These are phyloP conservation scores for Henckelia pumila DNA, from an alignment of 257 asterid genomes.

Conservation along the genomic window DNA sequence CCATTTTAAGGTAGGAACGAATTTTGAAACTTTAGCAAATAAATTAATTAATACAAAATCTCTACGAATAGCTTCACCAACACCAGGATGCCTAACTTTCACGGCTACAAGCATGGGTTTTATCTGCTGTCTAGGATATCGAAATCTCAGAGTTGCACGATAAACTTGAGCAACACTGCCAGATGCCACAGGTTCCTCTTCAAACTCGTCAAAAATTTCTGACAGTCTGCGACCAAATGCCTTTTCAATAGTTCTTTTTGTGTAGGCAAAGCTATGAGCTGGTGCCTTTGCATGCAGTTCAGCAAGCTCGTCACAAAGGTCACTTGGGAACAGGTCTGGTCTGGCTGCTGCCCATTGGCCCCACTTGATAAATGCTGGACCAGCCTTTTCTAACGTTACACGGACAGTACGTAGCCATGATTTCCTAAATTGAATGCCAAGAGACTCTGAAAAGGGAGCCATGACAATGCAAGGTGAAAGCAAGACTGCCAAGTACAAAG, in stretches of 20 bases:
- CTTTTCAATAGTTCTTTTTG: conserved; percentile 65
- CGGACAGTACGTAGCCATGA: conserved; percentile 66
- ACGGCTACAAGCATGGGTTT: conserved; percentile 84
- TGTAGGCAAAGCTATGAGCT: conserved; percentile 67
- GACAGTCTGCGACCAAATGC: conserved; percentile 73
- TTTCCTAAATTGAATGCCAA: conserved; percentile 65
- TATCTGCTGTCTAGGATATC: conserved; percentile 53
- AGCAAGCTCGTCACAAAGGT: conserved; percentile 69
- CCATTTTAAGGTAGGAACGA: conserved; percentile 76
- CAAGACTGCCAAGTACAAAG: conserved; percentile 55
- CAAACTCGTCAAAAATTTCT: conserved; percentile 73
- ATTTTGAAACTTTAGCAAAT: conserved; percentile 56
- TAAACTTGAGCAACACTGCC: conserved; percentile 91
- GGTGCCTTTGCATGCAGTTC: conserved; percentile 82
- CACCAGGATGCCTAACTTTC: conserved; percentile 93
- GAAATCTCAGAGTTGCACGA: conserved; percentile 64
- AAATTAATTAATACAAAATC: conserved; percentile 65
- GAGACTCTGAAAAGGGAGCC: conserved; percentile 77
- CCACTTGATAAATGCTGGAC: conserved; percentile 95
- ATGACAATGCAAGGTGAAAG: conserved; percentile 71
- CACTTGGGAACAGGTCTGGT: conserved; percentile 81
- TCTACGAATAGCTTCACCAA: conserved; percentile 75
- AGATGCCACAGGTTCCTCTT: conserved; percentile 83
- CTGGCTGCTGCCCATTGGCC: conserved; percentile 98
- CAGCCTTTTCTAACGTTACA: conserved; percentile 75